Conservation (phyloP, 2,329 filamentous ascomycete genomes). For the Pseudopithomyces maydicus region DNA sequence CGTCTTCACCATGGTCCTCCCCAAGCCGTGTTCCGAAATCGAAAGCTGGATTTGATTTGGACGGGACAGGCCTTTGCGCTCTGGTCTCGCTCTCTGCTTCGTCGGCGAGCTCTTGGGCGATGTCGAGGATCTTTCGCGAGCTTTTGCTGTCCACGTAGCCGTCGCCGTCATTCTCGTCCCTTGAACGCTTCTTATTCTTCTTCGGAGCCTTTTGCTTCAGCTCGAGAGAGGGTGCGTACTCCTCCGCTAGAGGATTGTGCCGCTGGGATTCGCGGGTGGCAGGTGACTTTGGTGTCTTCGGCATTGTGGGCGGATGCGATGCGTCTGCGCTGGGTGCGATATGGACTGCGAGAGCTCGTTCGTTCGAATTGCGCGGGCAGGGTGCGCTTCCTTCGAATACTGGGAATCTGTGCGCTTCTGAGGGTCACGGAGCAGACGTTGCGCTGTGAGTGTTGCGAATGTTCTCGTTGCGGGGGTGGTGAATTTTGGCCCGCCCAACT, state of each 20-base stretch:
- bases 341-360: no score
- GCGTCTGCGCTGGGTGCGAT: no score
- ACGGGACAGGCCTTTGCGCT: slow-evolving; percentile 38
- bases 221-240: slow-evolving; percentile 73
- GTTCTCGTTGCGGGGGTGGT: slow-evolving; percentile 6
- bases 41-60: slow-evolving; percentile 68
- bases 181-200: slow-evolving; percentile 64
- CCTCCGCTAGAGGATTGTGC: slow-evolving; percentile 91
- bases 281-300: slow-evolving; percentile 69
- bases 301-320: slow-evolving; percentile 61
- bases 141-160: slow-evolving; percentile 87
- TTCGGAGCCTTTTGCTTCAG: slow-evolving; percentile 72
- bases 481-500: slow-evolving; percentile 6
- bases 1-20: slow-evolving; percentile 46
- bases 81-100: slow-evolving; percentile 69
- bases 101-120: slow-evolving; percentile 85
- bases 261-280: slow-evolving; percentile 66
- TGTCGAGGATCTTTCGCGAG: slow-evolving; percentile 84
- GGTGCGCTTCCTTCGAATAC: no score
- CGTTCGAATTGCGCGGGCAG: no score
- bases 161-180: slow-evolving; percentile 62
- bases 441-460: background rate
- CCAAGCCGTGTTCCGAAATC: slow-evolving; percentile 78
- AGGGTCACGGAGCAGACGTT: background rate
- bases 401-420: background rate